phyloP scores from a whole-genome alignment of 2,329 filamentous ascomycete species.

The Pyricularia pennisetigena region DNA sequence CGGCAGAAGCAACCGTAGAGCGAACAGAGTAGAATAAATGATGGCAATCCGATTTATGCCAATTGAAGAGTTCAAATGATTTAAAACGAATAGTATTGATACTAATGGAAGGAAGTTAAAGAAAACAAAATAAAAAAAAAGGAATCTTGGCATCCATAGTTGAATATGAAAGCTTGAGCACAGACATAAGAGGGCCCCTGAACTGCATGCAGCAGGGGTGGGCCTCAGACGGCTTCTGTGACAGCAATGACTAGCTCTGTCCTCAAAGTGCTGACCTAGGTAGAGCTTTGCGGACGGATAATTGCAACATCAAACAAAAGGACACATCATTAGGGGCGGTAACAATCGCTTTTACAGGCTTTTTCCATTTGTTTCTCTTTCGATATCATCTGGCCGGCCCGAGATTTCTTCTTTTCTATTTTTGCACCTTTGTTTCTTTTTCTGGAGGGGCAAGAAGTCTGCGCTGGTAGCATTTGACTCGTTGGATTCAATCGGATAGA shows the following conservation, averaged over 20 bases:
- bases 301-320: background rate
- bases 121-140: too few relatives aligned
- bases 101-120: background rate
- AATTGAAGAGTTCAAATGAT: background rate
- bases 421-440: background rate
- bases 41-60: too few relatives aligned
- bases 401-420: background rate
- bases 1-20: background rate
- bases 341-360: background rate
- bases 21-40: background rate
- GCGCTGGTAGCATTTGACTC: background rate
- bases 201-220: background rate
- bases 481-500: background rate
- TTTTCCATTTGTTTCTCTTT: background rate
- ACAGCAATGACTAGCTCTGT: slow-evolving; percentile 3
- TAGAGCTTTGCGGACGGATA: background rate
- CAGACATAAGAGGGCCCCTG: background rate
- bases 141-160: background rate
- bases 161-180: background rate
- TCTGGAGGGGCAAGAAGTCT: background rate
- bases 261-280: background rate
- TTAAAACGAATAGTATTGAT: background rate
- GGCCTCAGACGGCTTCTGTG: slow-evolving; percentile 7
- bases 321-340: background rate
- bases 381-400: background rate